Conservation (phyloP, 2,329 filamentous ascomycete genomes). For the Colletotrichum truncatum region DNA sequence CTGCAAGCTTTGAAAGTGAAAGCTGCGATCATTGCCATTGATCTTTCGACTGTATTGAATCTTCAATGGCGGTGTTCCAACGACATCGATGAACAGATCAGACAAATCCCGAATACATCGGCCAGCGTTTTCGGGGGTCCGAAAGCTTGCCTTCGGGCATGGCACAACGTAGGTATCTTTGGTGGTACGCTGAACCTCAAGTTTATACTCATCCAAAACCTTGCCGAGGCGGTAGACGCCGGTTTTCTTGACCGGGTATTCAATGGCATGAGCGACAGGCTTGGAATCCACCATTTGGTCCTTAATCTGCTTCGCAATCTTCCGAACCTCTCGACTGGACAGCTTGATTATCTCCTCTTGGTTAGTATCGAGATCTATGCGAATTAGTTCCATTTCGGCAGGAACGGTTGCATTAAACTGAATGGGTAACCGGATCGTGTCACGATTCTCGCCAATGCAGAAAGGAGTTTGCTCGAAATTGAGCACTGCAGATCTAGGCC, state of each 20-base stretch:
- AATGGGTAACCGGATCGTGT: conserved; percentile 77
- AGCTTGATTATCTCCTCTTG: conserved; percentile 84
- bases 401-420: conserved; percentile 94
- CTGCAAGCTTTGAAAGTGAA: conserved; percentile 92
- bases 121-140: conserved; percentile 67
- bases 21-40: conserved; percentile 83
- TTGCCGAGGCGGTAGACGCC: conserved; percentile 87
- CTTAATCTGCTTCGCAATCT: conserved; percentile 74
- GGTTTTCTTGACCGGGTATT: conserved; percentile 82
- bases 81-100: conserved; percentile 82
- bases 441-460: conserved; percentile 75
- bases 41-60: conserved; percentile 91
- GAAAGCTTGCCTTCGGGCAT: conserved; percentile 83
- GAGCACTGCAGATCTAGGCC: conserved; percentile 77
- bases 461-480: conserved; percentile 85
- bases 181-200: conserved; percentile 83
- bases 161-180: conserved; percentile 85
- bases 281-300: conserved; percentile 72
- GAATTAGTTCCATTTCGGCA: conserved; percentile 86
- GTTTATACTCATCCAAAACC: conserved; percentile 91
- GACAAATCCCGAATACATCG: conserved; percentile 91
- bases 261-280: conserved; percentile 71
- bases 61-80: conserved; percentile 89
- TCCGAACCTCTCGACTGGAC: conserved; percentile 76
- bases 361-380: conserved; percentile 84